Evolutionary conservation across 2,329 filamentous ascomycete species (phyloP).

Genomic region (Zymoseptoria crescenta): DNA sequence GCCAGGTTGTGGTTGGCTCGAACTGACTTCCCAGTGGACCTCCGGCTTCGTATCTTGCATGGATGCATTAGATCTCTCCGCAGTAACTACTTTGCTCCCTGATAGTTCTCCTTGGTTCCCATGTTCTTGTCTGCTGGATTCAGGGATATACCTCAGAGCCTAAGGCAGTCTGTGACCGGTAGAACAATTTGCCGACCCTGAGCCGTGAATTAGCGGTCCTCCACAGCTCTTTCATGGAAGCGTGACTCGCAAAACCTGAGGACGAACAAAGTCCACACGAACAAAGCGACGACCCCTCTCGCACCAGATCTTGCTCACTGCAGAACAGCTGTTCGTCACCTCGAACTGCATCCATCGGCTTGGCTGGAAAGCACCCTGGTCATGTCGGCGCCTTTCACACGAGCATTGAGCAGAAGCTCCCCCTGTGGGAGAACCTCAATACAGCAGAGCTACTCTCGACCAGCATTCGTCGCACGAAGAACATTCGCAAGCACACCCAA

Average conservation of each 20-base stretch:
- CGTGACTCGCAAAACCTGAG: background rate
- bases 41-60: too few species aligned
- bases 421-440: background rate
- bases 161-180: background rate
- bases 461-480: background rate
- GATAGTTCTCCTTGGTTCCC: too few species aligned
- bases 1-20: too few species aligned
- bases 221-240: background rate
- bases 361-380: background rate
- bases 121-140: too few species aligned
- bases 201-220: background rate
- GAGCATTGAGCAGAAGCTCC: background rate
- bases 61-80: too few species aligned
- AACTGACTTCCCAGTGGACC: too few species aligned
- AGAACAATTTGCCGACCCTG: background rate
- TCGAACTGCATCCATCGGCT: background rate
- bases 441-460: background rate
- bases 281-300: background rate
- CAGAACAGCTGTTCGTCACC: background rate
- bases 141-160: too few species aligned
- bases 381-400: background rate
- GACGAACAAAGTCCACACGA: background rate
- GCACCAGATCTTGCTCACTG: too few species aligned
- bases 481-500: conserved; percentile 8
- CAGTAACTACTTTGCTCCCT: too few species aligned